phyloP scores from a whole-genome alignment of 805 yeast species.

The Cyberlindnera galapagoensis region DNA sequence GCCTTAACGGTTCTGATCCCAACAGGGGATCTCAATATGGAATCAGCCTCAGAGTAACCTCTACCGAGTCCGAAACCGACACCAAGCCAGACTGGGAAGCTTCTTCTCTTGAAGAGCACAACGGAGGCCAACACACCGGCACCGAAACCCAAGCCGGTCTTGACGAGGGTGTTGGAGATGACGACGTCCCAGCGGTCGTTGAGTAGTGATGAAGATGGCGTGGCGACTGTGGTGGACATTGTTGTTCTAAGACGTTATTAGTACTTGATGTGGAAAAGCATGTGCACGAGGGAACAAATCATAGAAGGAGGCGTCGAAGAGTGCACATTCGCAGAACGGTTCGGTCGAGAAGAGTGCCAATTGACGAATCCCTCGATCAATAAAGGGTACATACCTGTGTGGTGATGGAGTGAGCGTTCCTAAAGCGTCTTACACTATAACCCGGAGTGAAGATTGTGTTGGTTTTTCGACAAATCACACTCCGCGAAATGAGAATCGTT shows the following conservation, averaged over 20 bases:
- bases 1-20: conserved; percentile 74
- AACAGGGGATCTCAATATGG: conserved; percentile 80
- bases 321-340: too few species aligned
- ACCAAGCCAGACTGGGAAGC: conserved; percentile 98
- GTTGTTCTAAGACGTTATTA: neutral
- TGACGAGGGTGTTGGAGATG: conserved; percentile 86
- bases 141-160: conserved; percentile 94
- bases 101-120: conserved; percentile 82
- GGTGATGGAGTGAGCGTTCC: too few species aligned
- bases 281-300: too few species aligned
- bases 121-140: conserved; percentile 93
- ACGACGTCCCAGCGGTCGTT: conserved; percentile 92
- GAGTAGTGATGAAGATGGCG: conserved; percentile 51
- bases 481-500: too few species aligned
- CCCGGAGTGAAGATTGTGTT: too few species aligned
- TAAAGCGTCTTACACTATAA: too few species aligned
- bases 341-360: too few species aligned
- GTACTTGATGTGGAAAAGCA: too few species aligned
- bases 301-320: too few species aligned
- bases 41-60: conserved; percentile 97
- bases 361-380: neutral
- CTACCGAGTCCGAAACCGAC: conserved; percentile 97
- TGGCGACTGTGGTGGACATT: conserved; percentile 21
- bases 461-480: too few species aligned
- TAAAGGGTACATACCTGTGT: too few species aligned